Conservation (phyloP, 2,329 filamentous ascomycete species). For the Apiospora saccharicola region DNA sequence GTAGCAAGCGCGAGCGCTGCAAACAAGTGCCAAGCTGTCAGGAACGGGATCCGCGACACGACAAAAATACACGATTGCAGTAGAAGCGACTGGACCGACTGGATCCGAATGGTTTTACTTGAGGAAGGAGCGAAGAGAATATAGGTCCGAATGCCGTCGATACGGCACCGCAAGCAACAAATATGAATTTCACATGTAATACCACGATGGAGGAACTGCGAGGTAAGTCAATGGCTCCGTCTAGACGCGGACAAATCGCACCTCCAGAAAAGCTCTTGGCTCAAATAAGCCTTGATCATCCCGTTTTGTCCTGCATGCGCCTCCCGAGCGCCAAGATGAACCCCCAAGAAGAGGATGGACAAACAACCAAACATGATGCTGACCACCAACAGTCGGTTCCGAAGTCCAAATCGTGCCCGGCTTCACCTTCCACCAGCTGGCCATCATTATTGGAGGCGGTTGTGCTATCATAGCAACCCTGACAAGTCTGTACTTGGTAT, state of each 20-base stretch:
- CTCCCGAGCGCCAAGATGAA: background rate
- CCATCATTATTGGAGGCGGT: slow-evolving; percentile 57
- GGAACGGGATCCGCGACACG: background rate
- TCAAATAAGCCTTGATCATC: slow-evolving; percentile 22
- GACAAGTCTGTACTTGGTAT: slow-evolving; percentile 63
- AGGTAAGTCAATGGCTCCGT: slow-evolving; percentile 35
- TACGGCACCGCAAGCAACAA: background rate
- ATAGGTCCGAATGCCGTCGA: background rate
- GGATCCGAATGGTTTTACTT: background rate
- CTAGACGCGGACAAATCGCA: background rate
- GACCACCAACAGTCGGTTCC: slow-evolving; percentile 49
- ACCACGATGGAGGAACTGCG: slow-evolving; percentile 45
- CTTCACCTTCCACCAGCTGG: slow-evolving; percentile 63
- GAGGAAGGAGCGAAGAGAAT: background rate
- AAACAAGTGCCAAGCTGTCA: background rate
- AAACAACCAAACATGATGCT: slow-evolving; percentile 35
- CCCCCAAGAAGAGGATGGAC: background rate
- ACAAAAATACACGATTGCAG: background rate
- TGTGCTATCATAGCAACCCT: slow-evolving; percentile 59
- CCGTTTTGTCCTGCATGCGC: slow-evolving; percentile 28
- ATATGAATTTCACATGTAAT: slow-evolving; percentile 44
- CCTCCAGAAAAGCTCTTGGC: background rate
- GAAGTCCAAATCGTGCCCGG: slow-evolving; percentile 56
- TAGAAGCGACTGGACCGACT: background rate
- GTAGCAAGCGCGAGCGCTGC: slow-evolving; percentile 15